Conservation (phyloP, 2,329 filamentous ascomycete genomes). For the Parafenestella ontariensis region DNA sequence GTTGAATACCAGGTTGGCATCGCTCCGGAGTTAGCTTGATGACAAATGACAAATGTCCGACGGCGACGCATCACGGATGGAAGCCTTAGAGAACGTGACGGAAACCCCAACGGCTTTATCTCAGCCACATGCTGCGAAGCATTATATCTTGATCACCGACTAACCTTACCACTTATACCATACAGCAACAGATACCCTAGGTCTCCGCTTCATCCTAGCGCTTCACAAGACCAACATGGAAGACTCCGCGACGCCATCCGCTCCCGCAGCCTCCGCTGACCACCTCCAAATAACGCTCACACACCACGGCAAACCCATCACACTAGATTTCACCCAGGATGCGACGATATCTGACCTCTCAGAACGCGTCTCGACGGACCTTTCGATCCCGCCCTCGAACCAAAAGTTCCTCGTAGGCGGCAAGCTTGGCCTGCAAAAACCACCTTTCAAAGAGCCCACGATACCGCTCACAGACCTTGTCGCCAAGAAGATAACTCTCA, state of each 20-base stretch:
- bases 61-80: constrained; percentile 35
- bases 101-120: constrained; percentile 28
- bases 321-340: constrained; percentile 55
- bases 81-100: constrained; percentile 47
- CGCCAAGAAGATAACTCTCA: constrained; percentile 68
- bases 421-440: constrained; percentile 69
- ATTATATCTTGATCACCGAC: constrained; percentile 38
- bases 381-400: constrained; percentile 67
- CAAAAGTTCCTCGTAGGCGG: constrained; percentile 73
- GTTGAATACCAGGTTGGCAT: background rate
- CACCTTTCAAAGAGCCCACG: constrained; percentile 67
- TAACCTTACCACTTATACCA: constrained; percentile 29
- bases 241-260: constrained; percentile 11
- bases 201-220: background rate
- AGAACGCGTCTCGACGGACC: constrained; percentile 60
- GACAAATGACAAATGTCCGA: constrained; percentile 50
- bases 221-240: constrained; percentile 18
- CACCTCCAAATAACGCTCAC: constrained; percentile 56
- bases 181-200: constrained; percentile 4
- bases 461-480: constrained; percentile 59
- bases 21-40: constrained; percentile 23
- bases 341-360: constrained; percentile 67
- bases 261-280: constrained; percentile 16
- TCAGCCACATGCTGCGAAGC: constrained; percentile 30
- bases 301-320: constrained; percentile 61